phyloP scores from a whole-genome alignment of 371 early-diverging fungal genomes.

The Quaeritorhiza haematococci region DNA sequence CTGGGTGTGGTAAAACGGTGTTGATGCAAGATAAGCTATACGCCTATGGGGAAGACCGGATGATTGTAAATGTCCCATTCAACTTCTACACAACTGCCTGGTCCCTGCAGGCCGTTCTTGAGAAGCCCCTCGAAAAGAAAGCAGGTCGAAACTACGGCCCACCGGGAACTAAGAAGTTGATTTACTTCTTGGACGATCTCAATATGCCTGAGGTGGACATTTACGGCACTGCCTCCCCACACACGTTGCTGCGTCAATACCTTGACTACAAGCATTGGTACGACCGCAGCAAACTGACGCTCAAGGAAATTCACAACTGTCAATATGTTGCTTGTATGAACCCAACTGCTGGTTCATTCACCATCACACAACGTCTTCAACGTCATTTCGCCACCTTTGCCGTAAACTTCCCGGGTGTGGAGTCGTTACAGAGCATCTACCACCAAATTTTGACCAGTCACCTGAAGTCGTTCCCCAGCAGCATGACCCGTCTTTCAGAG shows the following conservation, averaged over 20 bases:
- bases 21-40: conserved; percentile 57
- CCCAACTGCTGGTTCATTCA: conserved; percentile 61
- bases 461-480: conserved; percentile 40
- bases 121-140: conserved; percentile 62
- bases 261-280: conserved; percentile 62
- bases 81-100: conserved; percentile 61
- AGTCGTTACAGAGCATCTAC: conserved; percentile 52
- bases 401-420: conserved; percentile 55
- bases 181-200: conserved; percentile 61
- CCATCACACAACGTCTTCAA: conserved; percentile 50
- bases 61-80: conserved; percentile 59
- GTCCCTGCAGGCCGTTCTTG: conserved; percentile 51
- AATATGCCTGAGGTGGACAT: conserved; percentile 68
- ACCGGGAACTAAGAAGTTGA: conserved; percentile 55
- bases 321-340: conserved; percentile 65
- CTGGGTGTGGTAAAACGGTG: conserved; percentile 60
- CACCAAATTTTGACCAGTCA: conserved; percentile 44
- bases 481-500: conserved; percentile 40
- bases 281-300: conserved; percentile 51
- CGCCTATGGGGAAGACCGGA: conserved; percentile 49
- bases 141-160: conserved; percentile 64
- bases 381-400: conserved; percentile 56
- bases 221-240: conserved; percentile 56
- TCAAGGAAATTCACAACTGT: conserved; percentile 63
- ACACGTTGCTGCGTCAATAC: conserved; percentile 53